Base-by-base conservation (phyloP, 495 filamentous ascomycete species). In the Tuber brumale region DNA sequence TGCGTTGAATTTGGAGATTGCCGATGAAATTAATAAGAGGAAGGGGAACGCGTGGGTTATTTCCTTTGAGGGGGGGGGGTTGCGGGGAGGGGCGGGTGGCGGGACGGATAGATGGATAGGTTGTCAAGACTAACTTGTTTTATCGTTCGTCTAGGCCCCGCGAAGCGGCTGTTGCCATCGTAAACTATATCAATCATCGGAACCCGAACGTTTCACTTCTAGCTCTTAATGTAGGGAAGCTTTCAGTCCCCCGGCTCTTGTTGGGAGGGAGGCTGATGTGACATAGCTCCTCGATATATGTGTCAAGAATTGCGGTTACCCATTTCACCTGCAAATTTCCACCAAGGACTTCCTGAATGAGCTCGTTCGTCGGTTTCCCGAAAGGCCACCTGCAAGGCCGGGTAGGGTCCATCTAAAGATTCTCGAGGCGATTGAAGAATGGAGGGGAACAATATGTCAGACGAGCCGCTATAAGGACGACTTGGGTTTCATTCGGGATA, bases 291-390 rank as follows among this genome's bases (percentile, higher is more conserved):
- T 99, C 82, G 95, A 99, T 83, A 98, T 98, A 71, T 98, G 94
- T 84, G 95, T 97, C 84, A 99, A 99, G 86, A 99, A 99, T 85
- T 99, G 95, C 89, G 95, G 95, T 81, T 99, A 99, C 85, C 94
- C 96, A 27, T 99, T 99, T 85, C 95, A 99, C 77, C 90, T 99
- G 57, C 95, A 99, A 85, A 97, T 99, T 84, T 93, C 92, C 84
- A 98, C 95, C 75, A 99, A 99, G 84, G 95, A 99, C 81, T 98
- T 99, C 82, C 89, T 99, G 75, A 99, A 98, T 86, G 95, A 99
- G 88, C 91, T 99, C 77, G 95, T 99, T 42, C 91, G 95, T 75
- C 89, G 95, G 73, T 99, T 99, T 83, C 95, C 95, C 75, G 95
- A 99, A 85, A 89, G 95, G 44, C 95, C 95, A 69, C 93, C 95